Conservation (phyloP, 192 early-diverging fungal species). For the Backusella luteola region DNA sequence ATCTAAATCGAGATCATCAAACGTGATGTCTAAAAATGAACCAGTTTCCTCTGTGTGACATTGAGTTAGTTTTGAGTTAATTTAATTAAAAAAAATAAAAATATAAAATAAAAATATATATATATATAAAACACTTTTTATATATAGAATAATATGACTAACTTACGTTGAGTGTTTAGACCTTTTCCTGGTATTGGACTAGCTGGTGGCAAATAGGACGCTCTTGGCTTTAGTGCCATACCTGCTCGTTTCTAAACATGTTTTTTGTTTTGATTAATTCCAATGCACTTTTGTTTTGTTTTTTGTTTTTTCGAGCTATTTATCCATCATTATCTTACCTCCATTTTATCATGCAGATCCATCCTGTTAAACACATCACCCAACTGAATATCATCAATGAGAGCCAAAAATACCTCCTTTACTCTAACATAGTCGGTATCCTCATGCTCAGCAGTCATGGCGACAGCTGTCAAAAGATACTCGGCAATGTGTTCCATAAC, state of each 20-base stretch:
- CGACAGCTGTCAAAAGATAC: conserved; percentile 47
- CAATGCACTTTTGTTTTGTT: neutral
- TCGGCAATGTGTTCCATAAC: conserved; percentile 60
- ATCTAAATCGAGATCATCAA: conserved; percentile 32
- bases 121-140: neutral
- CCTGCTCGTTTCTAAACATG: conserved; percentile 18
- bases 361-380: conserved; percentile 47
- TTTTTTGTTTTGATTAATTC: neutral
- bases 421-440: conserved; percentile 51
- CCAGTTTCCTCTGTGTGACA: conserved; percentile 21
- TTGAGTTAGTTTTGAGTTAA: neutral
- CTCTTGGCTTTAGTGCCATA: neutral
- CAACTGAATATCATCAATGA: conserved; percentile 54
- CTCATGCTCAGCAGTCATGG: conserved; percentile 47
- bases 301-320: too few species aligned
- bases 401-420: conserved; percentile 48
- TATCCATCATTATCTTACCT: neutral
- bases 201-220: neutral
- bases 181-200: conserved; percentile 1
- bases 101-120: too few species aligned
- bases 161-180: conserved; percentile 5
- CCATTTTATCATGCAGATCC: conserved; percentile 37
- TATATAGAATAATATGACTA: neutral
- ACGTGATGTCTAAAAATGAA: conserved; percentile 21
- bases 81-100: conserved; percentile 4